Evolutionary conservation across 441 rosid genomes (phyloP).

Genomic region (Populus trichocarpa): DNA sequence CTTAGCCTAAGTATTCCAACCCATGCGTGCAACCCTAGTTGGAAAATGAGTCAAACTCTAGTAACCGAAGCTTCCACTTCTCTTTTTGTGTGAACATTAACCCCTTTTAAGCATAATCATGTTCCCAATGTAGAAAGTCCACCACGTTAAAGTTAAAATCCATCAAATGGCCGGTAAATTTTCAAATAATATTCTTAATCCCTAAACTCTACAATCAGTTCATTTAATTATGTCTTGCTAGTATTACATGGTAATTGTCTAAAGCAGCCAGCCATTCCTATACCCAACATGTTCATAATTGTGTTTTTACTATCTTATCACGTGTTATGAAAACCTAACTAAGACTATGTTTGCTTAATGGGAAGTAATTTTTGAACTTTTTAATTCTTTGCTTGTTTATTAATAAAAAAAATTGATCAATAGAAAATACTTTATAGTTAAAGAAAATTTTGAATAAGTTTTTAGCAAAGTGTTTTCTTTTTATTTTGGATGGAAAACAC

Average conservation of each 20-base stretch:
- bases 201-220: background rate
- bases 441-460: too few species aligned
- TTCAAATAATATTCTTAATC: background rate
- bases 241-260: background rate
- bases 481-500: too few species aligned
- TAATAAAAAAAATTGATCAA: too few species aligned
- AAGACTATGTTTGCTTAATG: too few species aligned
- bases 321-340: too few species aligned
- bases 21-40: slow-evolving; percentile 4
- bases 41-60: background rate
- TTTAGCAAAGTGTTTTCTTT: too few species aligned
- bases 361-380: too few species aligned
- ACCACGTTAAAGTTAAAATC: slow-evolving; percentile 19
- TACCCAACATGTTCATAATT: background rate
- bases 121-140: slow-evolving; percentile 24
- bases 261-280: background rate
- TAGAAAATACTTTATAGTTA: too few species aligned
- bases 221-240: background rate
- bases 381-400: too few species aligned
- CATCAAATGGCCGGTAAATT: background rate
- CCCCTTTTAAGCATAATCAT: background rate
- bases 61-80: background rate
- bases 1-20: background rate
- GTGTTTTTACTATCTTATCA: too few species aligned
- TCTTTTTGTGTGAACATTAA: background rate